These are phyloP conservation scores for Taxillus chinensis DNA, from an alignment of 164 flowering plant genomes.

Conservation along the genomic window DNA sequence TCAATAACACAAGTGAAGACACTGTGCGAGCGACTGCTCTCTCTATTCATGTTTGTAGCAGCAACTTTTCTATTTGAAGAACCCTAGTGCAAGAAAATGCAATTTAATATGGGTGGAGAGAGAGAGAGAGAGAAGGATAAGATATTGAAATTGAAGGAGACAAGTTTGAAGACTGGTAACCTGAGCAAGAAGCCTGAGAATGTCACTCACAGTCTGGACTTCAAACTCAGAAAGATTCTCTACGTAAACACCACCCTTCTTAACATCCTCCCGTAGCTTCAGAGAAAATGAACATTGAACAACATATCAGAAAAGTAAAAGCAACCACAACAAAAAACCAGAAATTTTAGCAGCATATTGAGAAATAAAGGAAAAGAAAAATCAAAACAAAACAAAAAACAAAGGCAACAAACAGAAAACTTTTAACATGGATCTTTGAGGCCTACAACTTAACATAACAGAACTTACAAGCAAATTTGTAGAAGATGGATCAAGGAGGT, in stretches of 20 bases:
- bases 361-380: too few species aligned
- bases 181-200: conserved; percentile 71
- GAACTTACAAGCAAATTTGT: conserved; percentile 74
- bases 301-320: background rate
- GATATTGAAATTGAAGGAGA: background rate
- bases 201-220: conserved; percentile 74
- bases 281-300: conserved; percentile 1
- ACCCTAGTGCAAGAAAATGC: conserved; percentile 45
- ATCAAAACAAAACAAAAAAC: too few species aligned
- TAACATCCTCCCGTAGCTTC: conserved; percentile 84
- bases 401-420: too few species aligned
- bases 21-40: conserved; percentile 98
- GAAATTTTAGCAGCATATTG: too few species aligned
- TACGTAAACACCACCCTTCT: conserved; percentile 92
- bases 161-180: conserved; percentile 21
- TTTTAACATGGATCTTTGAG: too few species aligned
- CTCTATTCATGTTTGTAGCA: conserved; percentile 96
- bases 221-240: conserved; percentile 93
- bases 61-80: conserved; percentile 94
- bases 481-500: conserved; percentile 91
- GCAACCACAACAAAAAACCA: too few species aligned
- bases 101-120: background rate
- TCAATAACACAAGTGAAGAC: conserved; percentile 96
- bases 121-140: conserved; percentile 5
- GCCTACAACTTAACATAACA: background rate